Evolutionary conservation across 768 basidiomycete species (phyloP).

Genomic region (Kwoniella sp.): DNA sequence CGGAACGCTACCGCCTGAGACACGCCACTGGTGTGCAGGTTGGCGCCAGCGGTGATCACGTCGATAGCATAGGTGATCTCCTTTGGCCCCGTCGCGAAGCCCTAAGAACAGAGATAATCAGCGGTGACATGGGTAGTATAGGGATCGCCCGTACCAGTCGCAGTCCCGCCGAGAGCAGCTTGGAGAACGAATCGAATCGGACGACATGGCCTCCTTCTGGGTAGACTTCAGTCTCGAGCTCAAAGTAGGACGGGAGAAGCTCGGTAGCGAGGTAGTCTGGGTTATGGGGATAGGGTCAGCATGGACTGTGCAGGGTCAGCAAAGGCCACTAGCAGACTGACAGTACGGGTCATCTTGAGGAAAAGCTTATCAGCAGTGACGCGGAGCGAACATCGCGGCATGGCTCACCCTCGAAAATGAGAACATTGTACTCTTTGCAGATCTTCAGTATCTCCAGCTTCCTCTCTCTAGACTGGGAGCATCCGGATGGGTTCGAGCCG

Average conservation of each 20-base stretch:
- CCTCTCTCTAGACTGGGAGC: constrained; percentile 67
- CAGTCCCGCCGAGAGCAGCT: constrained; percentile 57
- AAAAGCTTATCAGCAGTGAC: neutral
- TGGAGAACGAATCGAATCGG: constrained; percentile 85
- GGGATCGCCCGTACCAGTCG: constrained; percentile 20
- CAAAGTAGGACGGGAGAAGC: constrained; percentile 72
- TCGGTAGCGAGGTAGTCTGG: constrained; percentile 38
- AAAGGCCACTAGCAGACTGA: neutral
- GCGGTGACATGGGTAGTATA: neutral
- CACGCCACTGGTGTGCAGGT: constrained; percentile 49
- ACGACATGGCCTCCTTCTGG: constrained; percentile 69
- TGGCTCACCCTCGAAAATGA: constrained; percentile 81
- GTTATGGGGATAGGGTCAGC: constrained; percentile 10
- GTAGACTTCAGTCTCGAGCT: constrained; percentile 64
- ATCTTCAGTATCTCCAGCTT: constrained; percentile 64
- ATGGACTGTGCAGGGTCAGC: neutral
- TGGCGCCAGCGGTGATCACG: constrained; percentile 54
- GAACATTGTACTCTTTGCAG: constrained; percentile 66
- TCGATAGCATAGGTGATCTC: constrained; percentile 66
- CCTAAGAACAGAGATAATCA: constrained; percentile 51
- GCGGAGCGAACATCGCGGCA: too few species aligned
- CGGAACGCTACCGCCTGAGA: constrained; percentile 43
- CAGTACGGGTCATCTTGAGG: constrained; percentile 64
- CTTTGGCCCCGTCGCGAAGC: constrained; percentile 73
- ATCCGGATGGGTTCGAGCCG: constrained; percentile 82